Evolutionary conservation across 1,139 yeast species (phyloP).

Genomic region (Debaryomyces nepalensis): DNA sequence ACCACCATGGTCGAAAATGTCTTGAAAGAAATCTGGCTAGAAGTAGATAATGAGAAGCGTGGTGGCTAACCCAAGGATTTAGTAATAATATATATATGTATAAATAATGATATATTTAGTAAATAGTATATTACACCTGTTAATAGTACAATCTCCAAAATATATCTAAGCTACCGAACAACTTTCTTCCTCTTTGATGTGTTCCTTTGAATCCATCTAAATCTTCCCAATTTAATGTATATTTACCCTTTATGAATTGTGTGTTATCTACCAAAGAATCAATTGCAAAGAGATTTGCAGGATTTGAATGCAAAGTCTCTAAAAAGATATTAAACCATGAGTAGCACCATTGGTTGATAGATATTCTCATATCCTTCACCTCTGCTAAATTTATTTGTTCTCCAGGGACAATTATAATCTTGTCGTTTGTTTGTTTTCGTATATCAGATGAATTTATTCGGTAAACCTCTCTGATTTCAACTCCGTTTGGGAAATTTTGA

Average conservation of each 20-base stretch:
- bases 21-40: constrained; percentile 61
- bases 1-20: constrained; percentile 54
- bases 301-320: constrained; percentile 16
- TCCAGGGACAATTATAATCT: constrained; percentile 9
- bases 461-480: constrained; percentile 8
- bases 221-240: constrained; percentile 50
- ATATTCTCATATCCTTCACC: constrained; percentile 18
- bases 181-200: constrained; percentile 51
- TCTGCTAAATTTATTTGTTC: constrained; percentile 9
- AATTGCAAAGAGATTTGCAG: constrained; percentile 4
- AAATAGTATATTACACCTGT: constrained; percentile 9
- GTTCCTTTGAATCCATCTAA: constrained; percentile 77
- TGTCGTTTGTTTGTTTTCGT: neutral
- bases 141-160: constrained; percentile 30
- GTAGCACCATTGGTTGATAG: constrained; percentile 23
- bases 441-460: constrained; percentile 6
- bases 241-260: constrained; percentile 11
- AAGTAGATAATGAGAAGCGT: constrained; percentile 52
- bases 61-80: constrained; percentile 53
- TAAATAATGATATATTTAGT: constrained; percentile 10
- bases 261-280: constrained; percentile 2
- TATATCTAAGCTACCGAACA: constrained; percentile 55
- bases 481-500: constrained; percentile 12
- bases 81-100: neutral
- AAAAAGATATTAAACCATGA: constrained; percentile 37